Base-by-base conservation (phyloP, 805 yeast genomes). In the Candida palmyrensis region DNA sequence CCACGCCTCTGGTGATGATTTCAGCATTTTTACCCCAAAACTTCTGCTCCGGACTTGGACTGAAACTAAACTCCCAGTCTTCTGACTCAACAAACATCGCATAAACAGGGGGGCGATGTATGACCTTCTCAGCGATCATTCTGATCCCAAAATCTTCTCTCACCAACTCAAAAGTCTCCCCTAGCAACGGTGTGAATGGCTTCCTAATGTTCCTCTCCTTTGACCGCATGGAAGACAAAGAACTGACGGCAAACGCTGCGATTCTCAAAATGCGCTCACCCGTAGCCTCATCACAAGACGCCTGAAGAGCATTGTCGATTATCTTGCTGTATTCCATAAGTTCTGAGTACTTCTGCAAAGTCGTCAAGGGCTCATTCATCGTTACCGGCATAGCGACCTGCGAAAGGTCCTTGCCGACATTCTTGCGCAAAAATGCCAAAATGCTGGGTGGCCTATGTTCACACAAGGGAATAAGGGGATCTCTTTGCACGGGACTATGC, bases 21-120 rank as follows among this genome's bases (percentile, higher is more conserved):
- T 92, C 97, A 6, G 85, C 78, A 18, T 89, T 79, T 59, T 90
- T 92, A 31, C 97, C 97, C 95, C 97, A 90, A 48, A 86, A 85
- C 54, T 88, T 87, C 48, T 89, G 96, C 15, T 73, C 73, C 0
- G 96, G 95, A 17, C 77, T 62, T 3, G 83, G 71, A n/a, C 76
- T 66, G 42, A 76, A 79, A 24, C 69, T 66, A 25, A 77, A 52
- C 31, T 73, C 76, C 97, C 97, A 92, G 16, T 71, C 59, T 6
- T 61, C 54, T 16, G 84, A 69, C 37, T 90, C 96, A 4, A 77
- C 84, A 53, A 76, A 79, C 15, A 81, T 66, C 1, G 97, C 96
- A 62, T 88, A 77, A 2, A 89, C 75, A 11, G 81, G 79, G 2
- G 98, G 98, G 36, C 85, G 75, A 49, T 92, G 98, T 19, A 76